phyloP scores from a whole-genome alignment of 2,329 filamentous ascomycete genomes.

The Cercospora nicotianae region DNA sequence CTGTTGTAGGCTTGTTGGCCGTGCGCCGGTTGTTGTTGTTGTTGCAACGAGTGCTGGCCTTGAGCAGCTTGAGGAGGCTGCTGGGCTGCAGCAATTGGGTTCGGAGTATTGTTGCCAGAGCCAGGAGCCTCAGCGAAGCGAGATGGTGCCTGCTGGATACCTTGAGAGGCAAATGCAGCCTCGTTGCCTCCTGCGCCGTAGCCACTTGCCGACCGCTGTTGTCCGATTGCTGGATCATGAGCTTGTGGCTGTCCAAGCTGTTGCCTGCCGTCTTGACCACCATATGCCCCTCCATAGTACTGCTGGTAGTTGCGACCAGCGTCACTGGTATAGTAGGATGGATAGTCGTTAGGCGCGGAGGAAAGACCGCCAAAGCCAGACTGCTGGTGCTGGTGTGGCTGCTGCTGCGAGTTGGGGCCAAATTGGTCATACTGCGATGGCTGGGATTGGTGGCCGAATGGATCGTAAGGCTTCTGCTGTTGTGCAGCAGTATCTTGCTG shows the following conservation, averaged over 20 bases:
- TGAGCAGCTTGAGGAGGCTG: constrained; percentile 47
- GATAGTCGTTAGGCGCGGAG: constrained; percentile 75
- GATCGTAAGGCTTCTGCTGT: constrained; percentile 84
- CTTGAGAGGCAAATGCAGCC: constrained; percentile 43
- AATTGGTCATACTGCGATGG: constrained; percentile 50
- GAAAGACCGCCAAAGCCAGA: constrained; percentile 67
- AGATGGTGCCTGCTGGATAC: constrained; percentile 56
- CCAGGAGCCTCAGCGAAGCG: constrained; percentile 75
- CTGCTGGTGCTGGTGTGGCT: constrained; percentile 57
- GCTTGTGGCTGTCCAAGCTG: constrained; percentile 41
- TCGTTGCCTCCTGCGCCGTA: constrained; percentile 65
- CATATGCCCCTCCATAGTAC: constrained; percentile 60
- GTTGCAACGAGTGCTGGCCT: constrained; percentile 27
- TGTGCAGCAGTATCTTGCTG: constrained; percentile 58
- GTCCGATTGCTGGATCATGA: constrained; percentile 71
- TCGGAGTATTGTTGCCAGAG: constrained; percentile 88
- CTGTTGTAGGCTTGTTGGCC: constrained; percentile 44
- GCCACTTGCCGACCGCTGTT: constrained; percentile 74
- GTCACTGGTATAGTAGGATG: constrained; percentile 75
- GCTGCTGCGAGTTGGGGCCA: constrained; percentile 46
- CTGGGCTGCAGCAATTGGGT: constrained; percentile 65
- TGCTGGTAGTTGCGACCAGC: constrained; percentile 72
- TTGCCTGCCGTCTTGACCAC: constrained; percentile 46
- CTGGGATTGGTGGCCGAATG: constrained; percentile 74
- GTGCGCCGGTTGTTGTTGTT: constrained; percentile 32